Conservation (phyloP, 805 yeast genomes). For the Wickerhamomyces mucosus region DNA sequence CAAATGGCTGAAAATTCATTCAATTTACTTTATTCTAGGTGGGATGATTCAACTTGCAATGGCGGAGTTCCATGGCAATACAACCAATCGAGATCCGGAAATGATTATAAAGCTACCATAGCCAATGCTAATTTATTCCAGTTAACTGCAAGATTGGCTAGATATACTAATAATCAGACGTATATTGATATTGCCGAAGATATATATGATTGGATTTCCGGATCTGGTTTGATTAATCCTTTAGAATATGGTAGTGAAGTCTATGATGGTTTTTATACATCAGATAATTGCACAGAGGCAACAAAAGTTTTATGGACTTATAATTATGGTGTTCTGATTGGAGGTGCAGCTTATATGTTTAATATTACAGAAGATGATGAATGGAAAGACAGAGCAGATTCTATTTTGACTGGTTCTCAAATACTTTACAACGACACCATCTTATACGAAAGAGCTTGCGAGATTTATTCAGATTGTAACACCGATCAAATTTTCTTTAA, state of each 20-base stretch:
- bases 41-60: conserved; percentile 46
- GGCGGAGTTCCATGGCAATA: conserved; percentile 72
- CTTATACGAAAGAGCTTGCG: conserved; percentile 84
- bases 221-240: conserved; percentile 34
- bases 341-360: conserved; percentile 69
- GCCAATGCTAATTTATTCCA: conserved; percentile 60
- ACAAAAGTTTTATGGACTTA: conserved; percentile 69
- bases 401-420: conserved; percentile 17
- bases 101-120: conserved; percentile 53
- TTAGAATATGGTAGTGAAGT: conserved; percentile 28
- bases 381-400: conserved; percentile 33
- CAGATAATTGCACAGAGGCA: conserved; percentile 49
- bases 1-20: conserved; percentile 48
- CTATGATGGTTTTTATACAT: conserved; percentile 64
- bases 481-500: conserved; percentile 86
- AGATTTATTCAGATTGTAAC: conserved; percentile 50
- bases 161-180: conserved; percentile 42
- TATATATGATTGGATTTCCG: conserved; percentile 53
- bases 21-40: conserved; percentile 45
- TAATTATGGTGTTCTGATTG: conserved; percentile 64
- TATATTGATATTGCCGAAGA: conserved; percentile 42
- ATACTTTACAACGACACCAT: conserved; percentile 34
- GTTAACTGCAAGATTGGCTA: conserved; percentile 52
- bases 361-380: conserved; percentile 52
- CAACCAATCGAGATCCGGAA: conserved; percentile 50